Base-by-base conservation (phyloP, 768 basidiomycete genomes). In the Chalciporus chontae region DNA sequence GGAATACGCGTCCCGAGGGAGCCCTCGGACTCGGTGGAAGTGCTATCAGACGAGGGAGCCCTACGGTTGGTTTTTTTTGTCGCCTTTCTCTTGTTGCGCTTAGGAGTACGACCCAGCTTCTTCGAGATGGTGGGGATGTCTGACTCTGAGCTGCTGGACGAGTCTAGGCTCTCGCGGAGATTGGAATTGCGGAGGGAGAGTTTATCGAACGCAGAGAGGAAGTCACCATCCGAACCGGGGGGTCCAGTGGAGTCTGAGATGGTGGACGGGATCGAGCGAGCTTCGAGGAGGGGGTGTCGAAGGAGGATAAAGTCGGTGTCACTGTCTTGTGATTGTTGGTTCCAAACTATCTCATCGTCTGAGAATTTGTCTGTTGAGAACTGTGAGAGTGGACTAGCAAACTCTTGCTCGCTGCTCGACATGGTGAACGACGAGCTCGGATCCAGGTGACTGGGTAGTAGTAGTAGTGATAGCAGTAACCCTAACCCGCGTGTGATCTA, bases 281-380 rank as follows among this genome's bases (percentile, higher is more conserved):
- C 50, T 6, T 62, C 48, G 2, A 50, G n/a, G 5, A 55, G 53
- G 19, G 63, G 62, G 13, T 55, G 55, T 9, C 40, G 43, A 0
- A 69, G 53, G 18, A 67, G 19, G n/a, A 67, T 54, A 13, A 55
- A 69, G 21, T 69, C 66, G 11, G 48, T 39, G 39, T 60, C 52
- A 27, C 56, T 45, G 5, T 44, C 52, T 27, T 23, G 45, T 21
- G 43, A 11, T 13, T 14, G 15, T 11, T 40, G 48, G 0, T 32
- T 47, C 66, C 64, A 66, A 7, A 57, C 34, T 14, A 61, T 46
- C 23, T 61, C 55, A 43, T 68, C 66, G 38, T 63, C 58, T 11
- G 37, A 43, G 17, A 40, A 36, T 8, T n/a, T 4, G 13, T 59
- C 60, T 41, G 50, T 43, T n/a, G 54, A 58, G 26, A 46, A 48